Conservation (phyloP, 768 basidiomycete species). For the Lentinula lateritia region DNA sequence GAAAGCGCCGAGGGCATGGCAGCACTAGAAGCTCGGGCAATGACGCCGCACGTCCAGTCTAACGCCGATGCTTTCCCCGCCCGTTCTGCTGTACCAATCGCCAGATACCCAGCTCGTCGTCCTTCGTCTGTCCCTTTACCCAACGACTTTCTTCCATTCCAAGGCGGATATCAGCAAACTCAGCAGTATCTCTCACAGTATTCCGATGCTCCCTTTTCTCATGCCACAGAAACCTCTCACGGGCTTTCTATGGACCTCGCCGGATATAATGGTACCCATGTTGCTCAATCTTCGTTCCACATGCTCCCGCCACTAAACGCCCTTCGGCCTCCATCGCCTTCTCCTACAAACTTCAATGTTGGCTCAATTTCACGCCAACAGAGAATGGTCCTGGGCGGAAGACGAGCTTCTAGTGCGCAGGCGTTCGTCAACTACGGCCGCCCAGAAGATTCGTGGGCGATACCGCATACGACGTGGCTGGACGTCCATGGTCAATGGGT, state of each 20-base stretch:
- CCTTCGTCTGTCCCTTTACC: conserved; percentile 63
- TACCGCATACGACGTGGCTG: background rate
- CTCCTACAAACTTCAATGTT: conserved; percentile 8
- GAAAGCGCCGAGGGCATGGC: conserved; percentile 2
- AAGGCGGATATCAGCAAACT: background rate
- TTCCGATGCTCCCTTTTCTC: conserved; percentile 36
- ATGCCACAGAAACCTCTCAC: conserved; percentile 29
- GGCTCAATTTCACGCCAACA: conserved; percentile 36
- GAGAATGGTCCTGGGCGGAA: conserved; percentile 35
- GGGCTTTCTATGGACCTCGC: conserved; percentile 38
- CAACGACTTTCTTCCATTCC: conserved; percentile 21
- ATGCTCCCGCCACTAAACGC: conserved; percentile 1
- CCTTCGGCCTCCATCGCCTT: conserved; percentile 7
- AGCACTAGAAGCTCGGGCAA: background rate
- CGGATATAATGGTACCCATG: conserved; percentile 15
- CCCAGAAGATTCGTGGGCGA: background rate
- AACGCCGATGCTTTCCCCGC: background rate
- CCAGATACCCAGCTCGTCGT: conserved; percentile 38
- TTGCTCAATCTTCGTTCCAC: conserved; percentile 12
- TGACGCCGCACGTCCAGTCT: conserved; percentile 3
- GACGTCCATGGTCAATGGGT: background rate
- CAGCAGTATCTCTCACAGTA: conserved; percentile 2
- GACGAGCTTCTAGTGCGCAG: conserved; percentile 45
- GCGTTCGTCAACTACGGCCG: conserved; percentile 26
- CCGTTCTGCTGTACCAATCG: background rate